A percentile compares a stretch with the other conserved stretches of the same genome.
Conservation (phyloP, 1,139 yeast species). For the Zygosaccharomyces sapae region DNA sequence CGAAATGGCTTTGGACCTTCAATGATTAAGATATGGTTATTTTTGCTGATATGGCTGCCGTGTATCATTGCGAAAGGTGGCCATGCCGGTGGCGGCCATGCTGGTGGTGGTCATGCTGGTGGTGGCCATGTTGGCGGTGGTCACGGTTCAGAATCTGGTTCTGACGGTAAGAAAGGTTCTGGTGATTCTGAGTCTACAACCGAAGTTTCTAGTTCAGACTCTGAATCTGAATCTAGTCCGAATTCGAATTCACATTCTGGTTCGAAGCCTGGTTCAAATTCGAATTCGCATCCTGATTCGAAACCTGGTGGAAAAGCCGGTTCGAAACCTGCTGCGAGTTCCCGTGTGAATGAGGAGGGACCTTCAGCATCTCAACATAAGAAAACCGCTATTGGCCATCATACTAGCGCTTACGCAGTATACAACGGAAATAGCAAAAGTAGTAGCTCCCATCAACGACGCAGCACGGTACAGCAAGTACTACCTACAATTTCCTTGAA, state of each 20-base stretch:
- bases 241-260: background rate
- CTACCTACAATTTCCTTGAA: slow-evolving; percentile 27
- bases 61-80: background rate
- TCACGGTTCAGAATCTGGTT: background rate
- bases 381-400: background rate
- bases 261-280: too few species aligned
- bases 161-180: background rate
- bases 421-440: background rate
- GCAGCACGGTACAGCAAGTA: background rate
- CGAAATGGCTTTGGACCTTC: background rate
- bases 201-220: too few species aligned
- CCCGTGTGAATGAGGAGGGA: background rate
- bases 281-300: too few species aligned
- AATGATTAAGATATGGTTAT: background rate
- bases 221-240: background rate
- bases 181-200: too few species aligned
- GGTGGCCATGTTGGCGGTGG: background rate
- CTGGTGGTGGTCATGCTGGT: background rate
- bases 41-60: slow-evolving; percentile 2
- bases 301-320: too few species aligned
- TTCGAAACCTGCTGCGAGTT: too few species aligned
- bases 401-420: background rate
- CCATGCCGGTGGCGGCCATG: background rate
- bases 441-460: background rate
- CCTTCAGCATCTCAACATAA: background rate